Conservation (phyloP, 2,329 filamentous ascomycete species). For the Colletotrichum noveboracense region DNA sequence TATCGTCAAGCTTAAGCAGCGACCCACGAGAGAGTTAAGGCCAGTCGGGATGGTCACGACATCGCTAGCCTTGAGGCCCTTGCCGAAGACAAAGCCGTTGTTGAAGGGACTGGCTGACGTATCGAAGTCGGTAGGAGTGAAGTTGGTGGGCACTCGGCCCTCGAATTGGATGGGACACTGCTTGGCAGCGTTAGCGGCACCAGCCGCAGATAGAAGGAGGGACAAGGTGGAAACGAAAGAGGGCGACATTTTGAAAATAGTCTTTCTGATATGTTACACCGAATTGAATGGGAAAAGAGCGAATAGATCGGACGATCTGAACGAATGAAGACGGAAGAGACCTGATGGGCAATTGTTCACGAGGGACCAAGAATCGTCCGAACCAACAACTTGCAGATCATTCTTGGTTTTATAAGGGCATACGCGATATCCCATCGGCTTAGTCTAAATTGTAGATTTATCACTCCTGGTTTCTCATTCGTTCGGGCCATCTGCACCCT, state of each 20-base stretch:
- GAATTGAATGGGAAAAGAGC: not conserved
- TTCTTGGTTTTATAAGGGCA: not conserved
- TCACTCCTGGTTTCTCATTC: not conserved
- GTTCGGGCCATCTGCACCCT: not conserved
- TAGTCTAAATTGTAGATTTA: not conserved
- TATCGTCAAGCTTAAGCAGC: constrained; percentile 26
- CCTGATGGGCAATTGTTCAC: not conserved
- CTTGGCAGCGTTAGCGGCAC: constrained; percentile 11
- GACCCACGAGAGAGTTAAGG: not conserved
- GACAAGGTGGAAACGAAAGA: not conserved
- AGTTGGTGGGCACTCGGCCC: constrained; percentile 45
- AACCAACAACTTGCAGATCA: not conserved
- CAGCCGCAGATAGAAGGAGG: not conserved
- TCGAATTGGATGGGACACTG: constrained; percentile 49
- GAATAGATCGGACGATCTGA: not conserved
- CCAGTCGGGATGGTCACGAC: constrained; percentile 51
- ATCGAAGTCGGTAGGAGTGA: constrained; percentile 45
- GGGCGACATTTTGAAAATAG: not conserved
- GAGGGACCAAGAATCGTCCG: not conserved
- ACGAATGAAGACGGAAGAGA: not conserved
- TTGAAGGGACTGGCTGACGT: constrained; percentile 48
- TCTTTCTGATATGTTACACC: not conserved
- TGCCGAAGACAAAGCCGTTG: constrained; percentile 56
- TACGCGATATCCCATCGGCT: not conserved
- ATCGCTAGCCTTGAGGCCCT: constrained; percentile 54